Evolutionary conservation across 108 stramenopile genomes (phyloP), one percentile per base, ranked within the genome.

Genomic region (Phaeodactylum tricornutum): DNA sequence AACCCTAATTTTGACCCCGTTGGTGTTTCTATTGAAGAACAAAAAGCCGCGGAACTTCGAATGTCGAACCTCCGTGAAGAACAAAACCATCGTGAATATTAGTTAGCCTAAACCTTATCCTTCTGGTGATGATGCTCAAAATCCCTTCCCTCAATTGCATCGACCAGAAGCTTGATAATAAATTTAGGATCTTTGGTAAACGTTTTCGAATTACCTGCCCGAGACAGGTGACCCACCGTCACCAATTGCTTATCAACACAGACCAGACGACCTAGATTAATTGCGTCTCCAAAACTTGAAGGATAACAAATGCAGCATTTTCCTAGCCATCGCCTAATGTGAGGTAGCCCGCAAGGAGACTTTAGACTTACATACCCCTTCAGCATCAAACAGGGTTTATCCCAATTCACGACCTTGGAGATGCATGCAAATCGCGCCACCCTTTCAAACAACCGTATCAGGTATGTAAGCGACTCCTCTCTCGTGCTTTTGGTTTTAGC

Each of bases 391-490:
- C 41, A 42, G 41, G 41, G 41, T 42, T 42, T 42, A 16, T 42
- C n/a, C 41, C 15, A 16, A 42, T 42, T 42, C 41, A 16, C 41
- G 41, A 16, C 41, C 41, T 42, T 42, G 41, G 41, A 11, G 41
- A 42, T 42, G 16, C 41, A 42, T 16, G 41, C 41, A 42, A 42
- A 42, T 42, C 15, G 41, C 17, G 41, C 41, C 8, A 42, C 41
- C 41, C 16, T 42, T 42, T 42, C 41, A 42, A 42, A 42, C 41
- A 42, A 42, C 41, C 41, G 41, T 42, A 16, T 42, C 41, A 42
- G 41, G 41, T 42, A 42, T 42, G 41, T 42, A 42, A 42, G 41
- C 41, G 41, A 42, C 41, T 42, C 41, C 41, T 42, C 41, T 16
- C 41, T 42, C 17, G 41, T 16, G 41, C 41, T 42, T 42, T 42